Evolutionary conservation across 169 alveolate genomes (phyloP).

Genomic region (Eimeria acervulina): DNA sequence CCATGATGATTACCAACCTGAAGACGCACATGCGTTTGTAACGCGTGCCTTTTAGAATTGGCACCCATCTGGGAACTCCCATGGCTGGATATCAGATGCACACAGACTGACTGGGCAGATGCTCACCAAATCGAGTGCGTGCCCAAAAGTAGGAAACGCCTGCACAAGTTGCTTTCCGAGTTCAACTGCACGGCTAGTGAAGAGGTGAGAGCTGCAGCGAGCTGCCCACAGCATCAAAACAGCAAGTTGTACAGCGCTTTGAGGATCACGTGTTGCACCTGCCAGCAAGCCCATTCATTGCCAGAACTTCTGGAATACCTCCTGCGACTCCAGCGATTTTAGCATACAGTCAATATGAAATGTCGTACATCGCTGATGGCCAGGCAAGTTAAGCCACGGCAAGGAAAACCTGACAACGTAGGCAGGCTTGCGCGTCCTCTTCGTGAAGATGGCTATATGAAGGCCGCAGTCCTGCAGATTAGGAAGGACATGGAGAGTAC

Average conservation of each 20-base stretch:
- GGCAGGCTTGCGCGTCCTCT: constrained; percentile 55
- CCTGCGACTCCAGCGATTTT: background rate
- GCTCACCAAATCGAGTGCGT: constrained; percentile 37
- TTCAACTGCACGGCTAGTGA: constrained; percentile 25
- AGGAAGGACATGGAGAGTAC: no score
- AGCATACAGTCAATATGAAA: background rate
- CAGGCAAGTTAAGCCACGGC: constrained; percentile 56
- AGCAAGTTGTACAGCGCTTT: background rate
- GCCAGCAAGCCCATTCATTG: background rate
- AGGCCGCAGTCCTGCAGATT: constrained; percentile 66
- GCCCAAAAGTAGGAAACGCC: constrained; percentile 46
- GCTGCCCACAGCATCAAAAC: constrained; percentile 56
- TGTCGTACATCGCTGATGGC: constrained; percentile 26
- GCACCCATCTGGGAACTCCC: background rate
- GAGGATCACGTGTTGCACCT: background rate
- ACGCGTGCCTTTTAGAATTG: no score
- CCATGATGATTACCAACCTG: background rate
- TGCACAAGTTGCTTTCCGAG: constrained; percentile 41
- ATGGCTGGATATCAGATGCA: background rate
- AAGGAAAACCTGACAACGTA: constrained; percentile 42
- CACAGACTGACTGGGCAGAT: background rate
- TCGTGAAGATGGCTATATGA: constrained; percentile 37
- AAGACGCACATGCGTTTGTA: no score
- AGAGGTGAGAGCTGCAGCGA: constrained; percentile 53
- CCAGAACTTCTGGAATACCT: background rate